Base-by-base conservation (phyloP, 495 filamentous ascomycete species). In the Neurospora sp. region DNA sequence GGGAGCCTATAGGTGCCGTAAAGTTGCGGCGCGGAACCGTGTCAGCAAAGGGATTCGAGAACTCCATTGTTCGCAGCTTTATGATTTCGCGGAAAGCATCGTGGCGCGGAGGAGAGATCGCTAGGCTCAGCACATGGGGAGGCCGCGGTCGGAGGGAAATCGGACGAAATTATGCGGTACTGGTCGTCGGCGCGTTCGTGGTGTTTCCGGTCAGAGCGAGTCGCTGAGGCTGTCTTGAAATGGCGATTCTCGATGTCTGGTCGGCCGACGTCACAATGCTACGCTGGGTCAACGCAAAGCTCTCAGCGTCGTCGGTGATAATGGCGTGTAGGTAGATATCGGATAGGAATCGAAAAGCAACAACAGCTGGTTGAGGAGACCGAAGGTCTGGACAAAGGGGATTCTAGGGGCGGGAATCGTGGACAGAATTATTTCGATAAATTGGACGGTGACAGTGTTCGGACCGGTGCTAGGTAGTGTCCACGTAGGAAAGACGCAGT, bases 21-120 rank as follows among this genome's bases (percentile, higher is more conserved):
- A 79, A 78, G 62, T 81, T 81, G 70, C 83, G 83, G 73, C 84
- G 83, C 79, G 84, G 82, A 54, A 75, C 76, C 8, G 75, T 62
- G 69, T 79, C 77, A 38, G 77, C 73, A 23, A 75, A 48, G 66
- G 78, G 74, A 69, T 72, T 78, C n/a, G 81, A 69, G 72, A 59
- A 72, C 40, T 79, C 78, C 81, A 82, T 81, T 35, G 62, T 77
- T 46, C 31, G 35, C 46, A 71, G 23, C 11, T 37, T 39, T 44
- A 76, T 38, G 75, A 62, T 70, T 69, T 70, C 41, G 74, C 39
- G 71, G 69, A 69, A 70, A 74, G 74, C 79, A 78, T 79, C 31
- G 73, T 71, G 71, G 46, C 48, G 39, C 11, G 48, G 44, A 46
- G 16, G 5, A 20, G 20, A 37, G 72, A 46, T 18, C 1, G 54